Evolutionary conservation across 2,329 filamentous ascomycete species (phyloP), one percentile per base, ranked within the genome.

Genomic region (Trichoderma koningii): DNA sequence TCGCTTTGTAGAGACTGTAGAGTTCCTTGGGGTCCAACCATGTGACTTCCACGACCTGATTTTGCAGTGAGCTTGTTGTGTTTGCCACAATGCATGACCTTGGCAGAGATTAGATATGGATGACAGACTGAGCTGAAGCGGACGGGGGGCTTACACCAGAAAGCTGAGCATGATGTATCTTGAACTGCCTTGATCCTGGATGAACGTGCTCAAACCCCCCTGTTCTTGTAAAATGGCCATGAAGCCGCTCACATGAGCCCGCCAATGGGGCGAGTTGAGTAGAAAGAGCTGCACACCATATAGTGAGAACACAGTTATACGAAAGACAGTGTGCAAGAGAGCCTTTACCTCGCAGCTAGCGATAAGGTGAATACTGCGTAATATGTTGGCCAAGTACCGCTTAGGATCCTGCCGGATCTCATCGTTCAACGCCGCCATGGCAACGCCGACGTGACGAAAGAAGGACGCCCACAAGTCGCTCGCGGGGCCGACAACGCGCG

Each of bases 361-460:
- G n/a, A 65, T 45, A 7, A 65, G 38, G 17, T 60, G 63, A 41
- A 65, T 61, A 28, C 63, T 55, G 19, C 34, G 34, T 38, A 65
- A 61, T 6, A 65, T 34, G 14, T 60, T 53, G 14, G 30, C 30
- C 17, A 47, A 26, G 23, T 38, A 42, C 21, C 19, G 10, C 6
- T 41, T 19, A 5, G 23, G 15, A n/a, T 53, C n/a, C 7, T 26
- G 17, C 10, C 55, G 48, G 26, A 65, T 59, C 42, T 65, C 63
- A 5, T 60, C 21, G 42, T 55, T 55, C 5, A 65, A 26, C 4
- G 63, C 47, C 10, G 45, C n/a, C 15, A 65, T 26, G 38, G 63
- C 55, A 26, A 60, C 50, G 21, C 63, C 55, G 17, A 65, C n/a
- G 26, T 65, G 55, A 3, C 51, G 55, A 41, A 60, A 65, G 19